Base-by-base conservation (phyloP, 1,284 basidiomycete genomes). In the Phlebopus sp. region DNA sequence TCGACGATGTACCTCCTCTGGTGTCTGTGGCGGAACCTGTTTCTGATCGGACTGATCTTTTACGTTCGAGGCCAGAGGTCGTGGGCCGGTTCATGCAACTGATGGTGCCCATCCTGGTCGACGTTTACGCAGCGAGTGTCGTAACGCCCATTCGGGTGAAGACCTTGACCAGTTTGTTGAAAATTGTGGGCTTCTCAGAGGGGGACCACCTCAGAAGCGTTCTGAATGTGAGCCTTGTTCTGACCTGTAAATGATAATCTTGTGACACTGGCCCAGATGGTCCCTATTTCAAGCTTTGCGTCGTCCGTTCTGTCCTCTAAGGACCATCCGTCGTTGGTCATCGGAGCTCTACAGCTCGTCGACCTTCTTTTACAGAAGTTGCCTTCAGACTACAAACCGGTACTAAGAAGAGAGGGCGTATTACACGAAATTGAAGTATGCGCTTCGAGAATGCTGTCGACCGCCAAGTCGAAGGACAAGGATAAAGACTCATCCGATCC, bases 71-170 rank as follows among this genome's bases (percentile, higher is more conserved):
- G 51, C 77, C 86, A 9, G 77, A 74, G 5, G 79, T 92, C n/a
- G 83, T 95, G 45, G 81, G 79, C 23, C 79, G 84, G 23, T 97
- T 93, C 67, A 88, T 92, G 81, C 82, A 82, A 35, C 74, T 94
- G 15, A 83, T 93, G 59, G 83, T 96, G 1, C 95, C 95, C 0
- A 92, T 95, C 40, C 76, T 97, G 43, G 86, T 97, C 48, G 94
- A 97, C 59, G 94, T 97, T 7, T 97, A 96, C 68, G 88, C 92
- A 17, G 94, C 95, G 9, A 96, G 92, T 59, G 92, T 97, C 29
- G 84, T 86, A 46, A 82, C 85, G 0, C 83, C 90, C 5, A 84
- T 97, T 3, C 78, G 94, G 50, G 82, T 88, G 42, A 95, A 95
- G 72, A 90, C 91, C 0, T 74, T 97, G 51, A 88, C 85, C 0